These are phyloP conservation scores for Ceratorhiza oryzae-sativae DNA, from an alignment of 1,284 basidiomycete species.

Conservation along the genomic window DNA sequence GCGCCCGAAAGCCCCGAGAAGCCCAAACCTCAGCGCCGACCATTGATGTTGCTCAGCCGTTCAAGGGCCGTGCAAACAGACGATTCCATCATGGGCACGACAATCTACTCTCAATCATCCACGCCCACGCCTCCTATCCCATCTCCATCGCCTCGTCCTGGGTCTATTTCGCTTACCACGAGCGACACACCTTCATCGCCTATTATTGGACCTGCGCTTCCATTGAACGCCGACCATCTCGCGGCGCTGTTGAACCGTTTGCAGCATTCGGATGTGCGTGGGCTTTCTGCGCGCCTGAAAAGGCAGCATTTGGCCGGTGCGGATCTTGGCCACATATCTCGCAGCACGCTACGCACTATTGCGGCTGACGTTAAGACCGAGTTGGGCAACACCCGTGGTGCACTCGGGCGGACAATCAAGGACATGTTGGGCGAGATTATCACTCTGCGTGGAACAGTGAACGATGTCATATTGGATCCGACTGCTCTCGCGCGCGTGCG, in stretches of 20 bases:
- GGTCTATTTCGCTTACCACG: conserved; percentile 7
- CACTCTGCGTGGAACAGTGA: conserved; percentile 81
- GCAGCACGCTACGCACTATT: conserved; percentile 80
- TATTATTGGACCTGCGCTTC: conserved; percentile 21
- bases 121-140: conserved; percentile 38
- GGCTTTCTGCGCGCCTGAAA: conserved; percentile 87
- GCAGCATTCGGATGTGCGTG: conserved; percentile 83
- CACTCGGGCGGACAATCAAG: conserved; percentile 83
- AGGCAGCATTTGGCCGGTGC: conserved; percentile 87
- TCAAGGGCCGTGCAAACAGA: conserved; percentile 82
- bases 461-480: conserved; percentile 91
- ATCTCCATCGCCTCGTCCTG: conserved; percentile 40
- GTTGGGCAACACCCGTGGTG: conserved; percentile 58
- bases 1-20: conserved; percentile 38
- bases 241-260: conserved; percentile 72
- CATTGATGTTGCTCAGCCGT: conserved; percentile 66
- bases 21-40: conserved; percentile 46
- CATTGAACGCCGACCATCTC: conserved; percentile 62
- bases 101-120: conserved; percentile 11
- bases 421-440: conserved; percentile 88
- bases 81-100: neutral
- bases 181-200: conserved; percentile 29
- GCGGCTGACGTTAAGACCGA: conserved; percentile 83
- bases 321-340: conserved; percentile 88
- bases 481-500: conserved; percentile 73